Percentiles rank a stretch among this genome's conserved stretches.
Evolutionary conservation across 768 basidiomycete species (phyloP).

Genomic region (Pleurotus tuoliensis): DNA sequence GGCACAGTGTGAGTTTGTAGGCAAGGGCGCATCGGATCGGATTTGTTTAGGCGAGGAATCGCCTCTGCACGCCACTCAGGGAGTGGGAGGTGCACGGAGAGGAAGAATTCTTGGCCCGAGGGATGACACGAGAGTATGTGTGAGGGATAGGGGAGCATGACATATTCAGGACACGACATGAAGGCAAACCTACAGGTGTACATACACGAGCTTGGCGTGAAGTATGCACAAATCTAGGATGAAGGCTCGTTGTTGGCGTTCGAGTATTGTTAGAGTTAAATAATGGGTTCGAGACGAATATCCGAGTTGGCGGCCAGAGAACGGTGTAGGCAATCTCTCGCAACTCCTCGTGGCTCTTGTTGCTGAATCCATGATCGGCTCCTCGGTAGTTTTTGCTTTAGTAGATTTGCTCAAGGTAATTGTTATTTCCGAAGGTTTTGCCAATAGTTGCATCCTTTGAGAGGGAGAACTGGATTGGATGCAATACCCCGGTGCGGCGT

Average conservation of each 20-base stretch:
- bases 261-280: neutral
- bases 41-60: neutral
- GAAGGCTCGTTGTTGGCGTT: no score
- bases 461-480: neutral
- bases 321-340: neutral
- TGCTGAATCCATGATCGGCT: neutral
- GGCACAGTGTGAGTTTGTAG: no score
- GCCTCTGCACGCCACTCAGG: neutral
- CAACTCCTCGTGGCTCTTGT: neutral
- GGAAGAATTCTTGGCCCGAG: neutral
- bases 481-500: neutral
- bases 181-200: conserved; percentile 4
- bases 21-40: neutral
- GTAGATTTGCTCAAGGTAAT: no score
- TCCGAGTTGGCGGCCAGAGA: neutral
- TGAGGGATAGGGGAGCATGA: conserved; percentile 1
- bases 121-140: neutral
- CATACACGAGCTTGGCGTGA: neutral
- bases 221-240: no score
- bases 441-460: neutral
- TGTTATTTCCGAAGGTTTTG: no score
- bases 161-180: neutral
- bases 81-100: neutral
- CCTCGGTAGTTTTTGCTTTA: neutral
- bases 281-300: neutral